A percentile compares a stretch with the other conserved stretches of the same genome.
These are phyloP conservation scores for Bisporella sp. DNA, from an alignment of 2,329 filamentous ascomycete species.

Conservation along the genomic window DNA sequence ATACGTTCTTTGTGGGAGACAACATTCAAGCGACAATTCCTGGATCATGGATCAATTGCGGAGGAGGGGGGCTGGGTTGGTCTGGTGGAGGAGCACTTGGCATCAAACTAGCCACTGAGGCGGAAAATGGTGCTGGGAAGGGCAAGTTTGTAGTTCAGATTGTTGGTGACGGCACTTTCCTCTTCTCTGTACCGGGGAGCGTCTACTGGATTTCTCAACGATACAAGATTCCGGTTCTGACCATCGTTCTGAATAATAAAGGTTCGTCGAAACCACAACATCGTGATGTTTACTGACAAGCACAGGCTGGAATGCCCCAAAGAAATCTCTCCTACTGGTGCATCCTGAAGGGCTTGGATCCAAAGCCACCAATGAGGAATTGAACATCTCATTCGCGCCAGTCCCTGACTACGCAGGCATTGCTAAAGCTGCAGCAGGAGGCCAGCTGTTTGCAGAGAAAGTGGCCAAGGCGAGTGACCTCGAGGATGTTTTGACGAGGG, in stretches of 20 bases:
- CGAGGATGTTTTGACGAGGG: slow-evolving; percentile 44
- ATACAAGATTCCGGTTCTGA: slow-evolving; percentile 59
- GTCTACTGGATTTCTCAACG: slow-evolving; percentile 64
- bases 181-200: slow-evolving; percentile 57
- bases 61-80: slow-evolving; percentile 75
- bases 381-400: slow-evolving; percentile 61
- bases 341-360: slow-evolving; percentile 57
- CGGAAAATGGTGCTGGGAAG: slow-evolving; percentile 39
- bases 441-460: slow-evolving; percentile 52
- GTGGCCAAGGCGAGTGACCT: slow-evolving; percentile 51
- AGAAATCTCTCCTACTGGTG: slow-evolving; percentile 53
- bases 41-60: slow-evolving; percentile 74
- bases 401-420: slow-evolving; percentile 63
- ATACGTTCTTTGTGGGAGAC: slow-evolving; percentile 59
- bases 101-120: slow-evolving; percentile 61
- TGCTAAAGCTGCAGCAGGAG: slow-evolving; percentile 57
- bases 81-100: slow-evolving; percentile 69
- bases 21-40: slow-evolving; percentile 62
- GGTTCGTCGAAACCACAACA: slow-evolving; percentile 23
- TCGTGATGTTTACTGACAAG: background rate
- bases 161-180: slow-evolving; percentile 61
- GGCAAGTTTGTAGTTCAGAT: slow-evolving; percentile 57
- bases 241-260: slow-evolving; percentile 63
- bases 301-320: slow-evolving; percentile 58
- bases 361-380: slow-evolving; percentile 53